Conservation (phyloP, 2,329 filamentous ascomycete genomes). For the Ustulina deusta region DNA sequence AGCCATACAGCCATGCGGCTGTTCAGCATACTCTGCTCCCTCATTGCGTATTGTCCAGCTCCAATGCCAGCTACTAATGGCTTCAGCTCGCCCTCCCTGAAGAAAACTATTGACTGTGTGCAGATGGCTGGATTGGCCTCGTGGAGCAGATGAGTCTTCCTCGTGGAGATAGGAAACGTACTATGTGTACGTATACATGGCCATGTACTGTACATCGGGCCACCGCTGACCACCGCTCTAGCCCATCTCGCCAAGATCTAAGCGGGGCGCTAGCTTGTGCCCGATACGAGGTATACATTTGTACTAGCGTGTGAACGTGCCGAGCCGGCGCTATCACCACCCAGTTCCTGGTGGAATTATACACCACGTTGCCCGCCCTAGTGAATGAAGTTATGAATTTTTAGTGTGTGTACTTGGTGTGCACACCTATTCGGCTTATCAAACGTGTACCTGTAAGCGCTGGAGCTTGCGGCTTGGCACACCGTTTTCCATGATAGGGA, state of each 20-base stretch:
- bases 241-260: slow-evolving; percentile 29
- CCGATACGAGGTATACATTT: slow-evolving; percentile 35
- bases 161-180: too few relatives aligned
- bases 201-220: slow-evolving; percentile 21
- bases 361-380: too few relatives aligned
- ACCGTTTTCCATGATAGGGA: slow-evolving; percentile 5
- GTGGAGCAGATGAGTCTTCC: not conserved
- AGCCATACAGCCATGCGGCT: not conserved
- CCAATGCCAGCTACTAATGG: not conserved
- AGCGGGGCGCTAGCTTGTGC: slow-evolving; percentile 23
- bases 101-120: slow-evolving; percentile 25
- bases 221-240: slow-evolving; percentile 28
- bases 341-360: slow-evolving; percentile 4
- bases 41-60: not conserved
- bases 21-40: not conserved
- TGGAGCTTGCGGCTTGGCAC: slow-evolving; percentile 21
- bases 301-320: slow-evolving; percentile 29
- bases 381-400: too few relatives aligned
- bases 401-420: not conserved
- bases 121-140: slow-evolving; percentile 32
- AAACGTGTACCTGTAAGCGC: slow-evolving; percentile 30
- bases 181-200: not conserved
- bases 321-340: slow-evolving; percentile 33
- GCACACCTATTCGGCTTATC: not conserved
- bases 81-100: slow-evolving; percentile 29